phyloP scores from a whole-genome alignment of 371 early-diverging fungal genomes.

The Choanephora cucurbitarum region DNA sequence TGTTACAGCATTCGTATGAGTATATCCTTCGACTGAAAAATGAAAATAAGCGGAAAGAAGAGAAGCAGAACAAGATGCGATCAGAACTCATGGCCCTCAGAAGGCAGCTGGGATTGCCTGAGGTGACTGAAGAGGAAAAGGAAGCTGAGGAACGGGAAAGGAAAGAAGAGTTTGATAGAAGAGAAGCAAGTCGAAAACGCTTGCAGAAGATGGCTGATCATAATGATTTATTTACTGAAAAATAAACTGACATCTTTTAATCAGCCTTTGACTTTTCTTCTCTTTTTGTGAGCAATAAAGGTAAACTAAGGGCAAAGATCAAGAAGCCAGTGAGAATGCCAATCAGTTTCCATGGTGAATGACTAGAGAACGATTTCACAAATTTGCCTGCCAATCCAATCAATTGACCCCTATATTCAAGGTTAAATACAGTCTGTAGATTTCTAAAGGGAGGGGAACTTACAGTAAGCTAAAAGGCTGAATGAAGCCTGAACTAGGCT shows the following conservation, averaged over 20 bases:
- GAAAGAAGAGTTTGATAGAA: constrained; percentile 29
- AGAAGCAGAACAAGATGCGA: constrained; percentile 31
- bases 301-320: constrained; percentile 22
- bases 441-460: too few relatives aligned
- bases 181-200: constrained; percentile 18
- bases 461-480: constrained; percentile 50
- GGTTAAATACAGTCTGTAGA: background rate
- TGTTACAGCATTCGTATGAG: constrained; percentile 56
- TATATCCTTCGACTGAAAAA: constrained; percentile 58
- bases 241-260: constrained; percentile 5
- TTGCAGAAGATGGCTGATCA: constrained; percentile 8
- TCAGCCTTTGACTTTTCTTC: constrained; percentile 25
- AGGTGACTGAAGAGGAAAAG: constrained; percentile 37
- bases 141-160: constrained; percentile 22
- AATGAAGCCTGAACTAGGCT: constrained; percentile 30
- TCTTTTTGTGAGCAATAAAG: constrained; percentile 10
- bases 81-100: constrained; percentile 42
- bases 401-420: constrained; percentile 27
- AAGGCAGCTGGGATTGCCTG: constrained; percentile 34
- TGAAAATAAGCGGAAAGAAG: constrained; percentile 47
- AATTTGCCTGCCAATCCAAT: constrained; percentile 32
- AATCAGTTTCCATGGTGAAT: constrained; percentile 36
- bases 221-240: too few relatives aligned
- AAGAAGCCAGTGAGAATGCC: constrained; percentile 27
- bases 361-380: constrained; percentile 33